These are phyloP conservation scores for Citrus hindsii DNA, from an alignment of 345 rosid genomes.

Conservation along the genomic window DNA sequence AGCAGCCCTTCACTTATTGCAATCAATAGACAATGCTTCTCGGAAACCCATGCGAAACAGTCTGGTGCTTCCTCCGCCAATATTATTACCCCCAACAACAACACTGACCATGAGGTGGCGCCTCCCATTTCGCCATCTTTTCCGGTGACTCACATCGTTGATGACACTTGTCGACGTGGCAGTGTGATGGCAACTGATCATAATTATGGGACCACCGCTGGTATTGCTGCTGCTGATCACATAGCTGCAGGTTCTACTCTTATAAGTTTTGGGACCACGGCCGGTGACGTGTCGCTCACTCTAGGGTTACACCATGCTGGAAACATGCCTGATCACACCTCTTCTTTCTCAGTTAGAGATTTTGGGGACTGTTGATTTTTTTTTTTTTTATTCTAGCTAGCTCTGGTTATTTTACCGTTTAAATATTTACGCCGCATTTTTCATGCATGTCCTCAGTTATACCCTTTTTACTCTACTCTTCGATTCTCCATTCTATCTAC, in stretches of 20 bases:
- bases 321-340: constrained; percentile 52
- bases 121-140: constrained; percentile 30
- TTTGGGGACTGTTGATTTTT: constrained; percentile 53
- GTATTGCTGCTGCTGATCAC: constrained; percentile 24
- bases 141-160: constrained; percentile 22
- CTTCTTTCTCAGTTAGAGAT: constrained; percentile 71
- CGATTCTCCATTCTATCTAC: constrained; percentile 11
- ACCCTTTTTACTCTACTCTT: neutral
- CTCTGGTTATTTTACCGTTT: constrained; percentile 1
- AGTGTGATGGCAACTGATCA: constrained; percentile 25
- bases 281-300: constrained; percentile 90
- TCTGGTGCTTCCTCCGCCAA: constrained; percentile 19
- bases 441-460: neutral
- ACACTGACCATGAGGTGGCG: constrained; percentile 19
- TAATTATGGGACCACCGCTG: constrained; percentile 40
- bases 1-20: constrained; percentile 62
- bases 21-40: constrained; percentile 46
- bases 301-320: constrained; percentile 93
- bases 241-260: constrained; percentile 34
- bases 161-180: constrained; percentile 38
- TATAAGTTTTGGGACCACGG: constrained; percentile 72
- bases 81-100: constrained; percentile 9
- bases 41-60: constrained; percentile 46
- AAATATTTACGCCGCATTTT: constrained; percentile 5
- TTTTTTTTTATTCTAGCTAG: neutral